phyloP scores from a whole-genome alignment of 495 filamentous ascomycete species.

The Penicillium paradoxum region DNA sequence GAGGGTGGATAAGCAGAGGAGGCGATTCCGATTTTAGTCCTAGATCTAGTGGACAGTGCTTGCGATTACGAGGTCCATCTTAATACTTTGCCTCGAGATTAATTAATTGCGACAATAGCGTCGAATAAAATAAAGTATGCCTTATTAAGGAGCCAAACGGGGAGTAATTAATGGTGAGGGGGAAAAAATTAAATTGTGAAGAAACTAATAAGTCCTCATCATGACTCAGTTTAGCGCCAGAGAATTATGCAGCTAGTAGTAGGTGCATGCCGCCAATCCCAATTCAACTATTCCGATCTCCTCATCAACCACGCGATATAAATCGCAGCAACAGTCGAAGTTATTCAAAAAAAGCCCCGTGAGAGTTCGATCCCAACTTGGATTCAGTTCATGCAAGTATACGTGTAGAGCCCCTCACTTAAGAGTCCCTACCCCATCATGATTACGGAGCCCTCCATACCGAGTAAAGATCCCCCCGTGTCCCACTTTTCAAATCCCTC shows the following conservation, averaged over 20 bases:
- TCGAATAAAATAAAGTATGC: too few species aligned
- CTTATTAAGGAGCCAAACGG: neutral
- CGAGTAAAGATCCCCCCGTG: slow-evolving; percentile 18
- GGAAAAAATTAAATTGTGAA: neutral
- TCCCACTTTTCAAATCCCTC: slow-evolving; percentile 21
- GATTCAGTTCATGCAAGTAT: slow-evolving; percentile 3
- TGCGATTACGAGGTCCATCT: neutral
- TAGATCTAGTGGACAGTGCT: slow-evolving; percentile 6
- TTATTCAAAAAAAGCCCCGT: too few species aligned
- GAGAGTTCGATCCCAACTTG: too few species aligned
- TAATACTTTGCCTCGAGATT: neutral
- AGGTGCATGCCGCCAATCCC: neutral
- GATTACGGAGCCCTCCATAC: slow-evolving; percentile 6
- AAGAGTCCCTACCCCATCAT: neutral
- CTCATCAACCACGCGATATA: too few species aligned
- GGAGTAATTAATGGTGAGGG: too few species aligned
- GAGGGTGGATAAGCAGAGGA: neutral
- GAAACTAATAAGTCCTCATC: neutral
- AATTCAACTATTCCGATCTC: neutral
- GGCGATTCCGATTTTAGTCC: slow-evolving; percentile 2
- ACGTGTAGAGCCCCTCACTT: neutral
- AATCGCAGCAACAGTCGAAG: too few species aligned
- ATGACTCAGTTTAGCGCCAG: neutral
- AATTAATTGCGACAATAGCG: too few species aligned
- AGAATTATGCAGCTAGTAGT: neutral